Conservation (phyloP, 2,329 filamentous ascomycete species). For the Aspergillus jensenii region DNA sequence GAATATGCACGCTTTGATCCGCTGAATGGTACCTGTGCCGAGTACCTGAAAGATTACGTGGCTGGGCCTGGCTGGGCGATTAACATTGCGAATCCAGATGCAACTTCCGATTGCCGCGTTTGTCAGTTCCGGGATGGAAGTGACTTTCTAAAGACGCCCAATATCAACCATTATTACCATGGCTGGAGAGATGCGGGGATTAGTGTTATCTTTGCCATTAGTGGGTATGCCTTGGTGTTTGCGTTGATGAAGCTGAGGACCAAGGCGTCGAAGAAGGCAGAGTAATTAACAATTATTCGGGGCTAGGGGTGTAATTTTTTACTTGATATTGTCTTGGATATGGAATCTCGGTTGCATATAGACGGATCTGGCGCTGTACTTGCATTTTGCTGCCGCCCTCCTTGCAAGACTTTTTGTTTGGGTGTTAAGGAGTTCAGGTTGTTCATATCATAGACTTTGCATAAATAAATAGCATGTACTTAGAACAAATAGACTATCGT, state of each 20-base stretch:
- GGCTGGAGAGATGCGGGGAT: conserved; percentile 68
- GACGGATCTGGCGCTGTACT: too few relatives aligned
- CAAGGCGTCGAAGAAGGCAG: conserved; percentile 38
- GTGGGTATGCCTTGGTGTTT: conserved; percentile 54
- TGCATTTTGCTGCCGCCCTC: too few relatives aligned
- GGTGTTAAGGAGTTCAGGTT: too few relatives aligned
- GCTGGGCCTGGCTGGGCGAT: conserved; percentile 43
- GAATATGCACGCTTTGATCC: conserved; percentile 53
- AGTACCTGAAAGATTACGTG: conserved; percentile 59
- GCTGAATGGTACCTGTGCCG: conserved; percentile 50
- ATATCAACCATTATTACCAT: conserved; percentile 61
- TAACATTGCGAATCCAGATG: conserved; percentile 62
- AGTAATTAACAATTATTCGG: conserved; percentile 8
- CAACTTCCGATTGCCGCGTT: conserved; percentile 56
- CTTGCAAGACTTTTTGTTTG: too few relatives aligned
- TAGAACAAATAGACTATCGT: too few relatives aligned
- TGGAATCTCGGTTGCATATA: too few relatives aligned
- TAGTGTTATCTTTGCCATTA: conserved; percentile 56
- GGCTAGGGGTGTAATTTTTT: too few relatives aligned
- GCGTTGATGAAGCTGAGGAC: conserved; percentile 40
- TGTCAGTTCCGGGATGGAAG: conserved; percentile 60
- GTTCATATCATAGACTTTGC: too few relatives aligned
- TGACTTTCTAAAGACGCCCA: conserved; percentile 61
- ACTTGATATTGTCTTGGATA: too few relatives aligned
- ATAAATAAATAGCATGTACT: too few relatives aligned